Conservation (phyloP, 805 yeast genomes). For the Lipomyces spencermartinsiae region DNA sequence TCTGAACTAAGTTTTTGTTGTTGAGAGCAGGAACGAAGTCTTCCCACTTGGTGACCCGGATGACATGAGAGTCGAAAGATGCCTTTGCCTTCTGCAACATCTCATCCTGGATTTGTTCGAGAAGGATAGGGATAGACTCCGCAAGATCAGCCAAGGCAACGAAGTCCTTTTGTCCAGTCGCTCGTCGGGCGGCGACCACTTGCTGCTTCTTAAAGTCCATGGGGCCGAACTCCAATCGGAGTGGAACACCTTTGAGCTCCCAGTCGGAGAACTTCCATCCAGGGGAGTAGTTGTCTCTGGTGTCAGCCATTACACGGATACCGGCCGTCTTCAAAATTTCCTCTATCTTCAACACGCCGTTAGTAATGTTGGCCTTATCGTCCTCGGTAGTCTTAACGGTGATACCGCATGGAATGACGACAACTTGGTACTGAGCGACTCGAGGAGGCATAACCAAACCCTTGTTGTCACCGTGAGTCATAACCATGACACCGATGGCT, state of each 20-base stretch:
- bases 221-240: conserved; percentile 96
- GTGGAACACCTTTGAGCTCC: conserved; percentile 94
- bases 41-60: conserved; percentile 80
- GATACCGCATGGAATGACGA: conserved; percentile 93
- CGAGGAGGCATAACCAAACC: conserved; percentile 98
- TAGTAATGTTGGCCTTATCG: conserved; percentile 69
- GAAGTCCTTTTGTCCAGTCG: conserved; percentile 74
- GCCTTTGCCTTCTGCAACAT: conserved; percentile 80
- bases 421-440: conserved; percentile 90
- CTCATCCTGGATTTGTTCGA: conserved; percentile 81
- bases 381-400: conserved; percentile 85
- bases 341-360: conserved; percentile 75
- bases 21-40: conserved; percentile 94
- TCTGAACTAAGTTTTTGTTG: conserved; percentile 83
- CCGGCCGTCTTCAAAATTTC: conserved; percentile 62
- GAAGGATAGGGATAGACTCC: conserved; percentile 69
- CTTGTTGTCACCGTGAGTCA: conserved; percentile 98
- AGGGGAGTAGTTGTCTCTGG: conserved; percentile 92
- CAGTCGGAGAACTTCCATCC: conserved; percentile 99
- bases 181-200: conserved; percentile 92
- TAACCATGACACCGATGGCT: conserved; percentile 98
- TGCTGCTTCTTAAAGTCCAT: conserved; percentile 83
- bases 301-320: conserved; percentile 82
- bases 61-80: conserved; percentile 82
- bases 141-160: conserved; percentile 72